Conservation (phyloP, 768 basidiomycete species). For the Xerocomus spinulosus region DNA sequence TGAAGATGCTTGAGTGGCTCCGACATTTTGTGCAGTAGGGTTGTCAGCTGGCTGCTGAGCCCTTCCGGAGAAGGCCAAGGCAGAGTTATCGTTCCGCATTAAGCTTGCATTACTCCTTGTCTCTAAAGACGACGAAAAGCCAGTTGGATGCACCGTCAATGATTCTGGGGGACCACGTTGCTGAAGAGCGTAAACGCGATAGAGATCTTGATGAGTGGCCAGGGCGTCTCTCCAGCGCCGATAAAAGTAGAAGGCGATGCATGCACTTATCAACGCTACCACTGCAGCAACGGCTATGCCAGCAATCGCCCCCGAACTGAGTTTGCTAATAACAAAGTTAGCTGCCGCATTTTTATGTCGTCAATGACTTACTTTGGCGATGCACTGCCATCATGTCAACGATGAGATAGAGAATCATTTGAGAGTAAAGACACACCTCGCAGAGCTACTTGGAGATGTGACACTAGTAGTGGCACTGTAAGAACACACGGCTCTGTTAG, state of each 20-base stretch:
- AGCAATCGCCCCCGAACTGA: slow-evolving; percentile 21
- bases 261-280: slow-evolving; percentile 10
- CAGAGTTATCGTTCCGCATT: slow-evolving; percentile 4
- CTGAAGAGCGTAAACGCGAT: slow-evolving; percentile 11
- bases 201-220: slow-evolving; percentile 10
- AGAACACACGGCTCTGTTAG: slow-evolving; percentile 1
- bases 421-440: slow-evolving; percentile 1
- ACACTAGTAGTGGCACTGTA: neutral
- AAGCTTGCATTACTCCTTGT: slow-evolving; percentile 13
- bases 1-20: neutral
- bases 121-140: slow-evolving; percentile 20
- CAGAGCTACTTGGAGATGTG: neutral
- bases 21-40: neutral
- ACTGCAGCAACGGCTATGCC: slow-evolving; percentile 18
- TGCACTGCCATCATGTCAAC: neutral
- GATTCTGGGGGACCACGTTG: slow-evolving; percentile 1
- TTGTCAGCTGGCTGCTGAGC: slow-evolving; percentile 6
- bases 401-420: neutral
- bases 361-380: slow-evolving; percentile 11
- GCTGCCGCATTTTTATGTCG: neutral
- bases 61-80: slow-evolving; percentile 1
- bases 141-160: neutral
- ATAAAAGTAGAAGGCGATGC: slow-evolving; percentile 24
- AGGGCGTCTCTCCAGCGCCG: slow-evolving; percentile 26
- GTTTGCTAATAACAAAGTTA: slow-evolving; percentile 6